These are phyloP conservation scores for Bipolaris oryzae DNA, from an alignment of 2,329 filamentous ascomycete genomes.

Conservation along the genomic window DNA sequence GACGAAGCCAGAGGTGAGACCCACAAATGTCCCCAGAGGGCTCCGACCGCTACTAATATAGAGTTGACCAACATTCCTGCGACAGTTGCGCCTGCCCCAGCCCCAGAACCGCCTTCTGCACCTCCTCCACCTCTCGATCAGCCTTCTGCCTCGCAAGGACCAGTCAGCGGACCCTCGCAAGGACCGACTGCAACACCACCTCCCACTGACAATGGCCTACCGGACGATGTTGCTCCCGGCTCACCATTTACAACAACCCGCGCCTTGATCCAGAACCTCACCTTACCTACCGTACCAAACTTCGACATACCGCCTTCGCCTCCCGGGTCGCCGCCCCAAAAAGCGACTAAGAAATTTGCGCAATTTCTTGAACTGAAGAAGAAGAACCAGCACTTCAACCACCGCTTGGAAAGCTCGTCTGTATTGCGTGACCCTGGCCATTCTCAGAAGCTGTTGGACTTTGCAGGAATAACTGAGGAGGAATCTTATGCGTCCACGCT, in stretches of 20 bases:
- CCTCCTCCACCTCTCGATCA: slow-evolving; percentile 17
- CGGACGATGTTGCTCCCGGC: slow-evolving; percentile 35
- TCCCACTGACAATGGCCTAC: slow-evolving; percentile 19
- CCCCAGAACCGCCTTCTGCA: slow-evolving; percentile 13
- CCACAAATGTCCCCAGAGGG: slow-evolving; percentile 30
- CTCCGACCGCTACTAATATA: slow-evolving; percentile 57
- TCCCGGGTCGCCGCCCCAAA: slow-evolving; percentile 58
- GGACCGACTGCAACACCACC: slow-evolving; percentile 35
- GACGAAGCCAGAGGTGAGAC: slow-evolving; percentile 49
- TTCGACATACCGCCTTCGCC: slow-evolving; percentile 77
- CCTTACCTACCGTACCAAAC: slow-evolving; percentile 73
- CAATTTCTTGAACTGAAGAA: slow-evolving; percentile 79
- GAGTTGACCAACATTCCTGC: slow-evolving; percentile 35
- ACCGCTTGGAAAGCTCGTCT: slow-evolving; percentile 69
- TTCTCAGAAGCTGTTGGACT: slow-evolving; percentile 73
- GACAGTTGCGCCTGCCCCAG: slow-evolving; percentile 20
- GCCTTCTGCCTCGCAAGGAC: slow-evolving; percentile 10
- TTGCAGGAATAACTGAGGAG: slow-evolving; percentile 63
- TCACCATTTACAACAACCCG: slow-evolving; percentile 74
- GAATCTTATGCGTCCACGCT: slow-evolving; percentile 71
- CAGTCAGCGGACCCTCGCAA: slow-evolving; percentile 35
- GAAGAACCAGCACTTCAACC: slow-evolving; percentile 78
- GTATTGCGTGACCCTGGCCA: slow-evolving; percentile 75
- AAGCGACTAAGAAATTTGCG: slow-evolving; percentile 69
- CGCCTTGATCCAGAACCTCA: slow-evolving; percentile 71